phyloP scores from a whole-genome alignment of 2,329 filamentous ascomycete species.

The Endoconidiophora polonica region DNA sequence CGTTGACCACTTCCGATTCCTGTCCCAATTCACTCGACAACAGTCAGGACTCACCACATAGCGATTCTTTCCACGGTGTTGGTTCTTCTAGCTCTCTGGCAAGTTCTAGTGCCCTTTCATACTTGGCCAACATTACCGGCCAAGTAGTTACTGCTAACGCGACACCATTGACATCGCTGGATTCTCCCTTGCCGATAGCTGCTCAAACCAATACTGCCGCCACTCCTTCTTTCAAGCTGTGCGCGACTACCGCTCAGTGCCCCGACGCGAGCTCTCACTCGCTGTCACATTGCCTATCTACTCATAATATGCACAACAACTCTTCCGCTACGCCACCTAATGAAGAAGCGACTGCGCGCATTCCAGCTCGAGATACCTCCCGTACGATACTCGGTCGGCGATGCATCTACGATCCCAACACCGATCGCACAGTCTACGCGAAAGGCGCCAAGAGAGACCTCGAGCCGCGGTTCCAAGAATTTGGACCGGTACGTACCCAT shows the following conservation, averaged over 20 bases:
- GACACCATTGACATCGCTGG: constrained; percentile 35
- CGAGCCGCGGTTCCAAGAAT: constrained; percentile 46
- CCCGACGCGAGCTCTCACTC: constrained; percentile 19
- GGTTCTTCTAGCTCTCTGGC: constrained; percentile 57
- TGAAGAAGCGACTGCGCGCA: constrained; percentile 22
- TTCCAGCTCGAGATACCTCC: constrained; percentile 39
- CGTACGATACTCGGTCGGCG: constrained; percentile 37
- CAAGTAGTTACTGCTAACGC: constrained; percentile 23
- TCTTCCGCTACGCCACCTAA: constrained; percentile 4
- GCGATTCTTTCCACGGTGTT: constrained; percentile 53
- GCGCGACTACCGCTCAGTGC: constrained; percentile 1
- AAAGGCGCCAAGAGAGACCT: constrained; percentile 37
- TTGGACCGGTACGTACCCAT: constrained; percentile 47
- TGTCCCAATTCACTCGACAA: not conserved
- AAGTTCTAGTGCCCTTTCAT: constrained; percentile 31
- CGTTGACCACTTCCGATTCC: constrained; percentile 1
- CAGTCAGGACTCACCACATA: constrained; percentile 33
- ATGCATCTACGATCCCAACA: constrained; percentile 44
- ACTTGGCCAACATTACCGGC: not conserved
- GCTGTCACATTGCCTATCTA: constrained; percentile 14
- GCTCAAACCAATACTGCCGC: not conserved
- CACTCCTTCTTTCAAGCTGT: not conserved
- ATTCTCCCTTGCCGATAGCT: constrained; percentile 26
- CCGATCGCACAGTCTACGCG: constrained; percentile 30
- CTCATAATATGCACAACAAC: constrained; percentile 17